These are phyloP conservation scores for Claviceps humidiphila DNA, from an alignment of 2,329 filamentous ascomycete genomes.

Conservation along the genomic window DNA sequence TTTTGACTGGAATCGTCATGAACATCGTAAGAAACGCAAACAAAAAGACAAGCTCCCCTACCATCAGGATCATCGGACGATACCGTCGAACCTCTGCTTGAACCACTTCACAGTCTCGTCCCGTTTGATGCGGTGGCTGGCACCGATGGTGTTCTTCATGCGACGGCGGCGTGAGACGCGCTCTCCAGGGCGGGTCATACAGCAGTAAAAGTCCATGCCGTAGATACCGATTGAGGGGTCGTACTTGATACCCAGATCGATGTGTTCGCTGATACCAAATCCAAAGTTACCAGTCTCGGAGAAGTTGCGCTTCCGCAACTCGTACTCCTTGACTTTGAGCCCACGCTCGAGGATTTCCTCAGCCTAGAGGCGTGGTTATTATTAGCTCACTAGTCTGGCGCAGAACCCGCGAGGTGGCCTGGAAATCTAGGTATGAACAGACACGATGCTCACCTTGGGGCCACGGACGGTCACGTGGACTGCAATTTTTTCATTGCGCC, in stretches of 20 bases:
- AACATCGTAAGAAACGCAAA: slow-evolving; percentile 14
- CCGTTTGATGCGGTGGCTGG: slow-evolving; percentile 86
- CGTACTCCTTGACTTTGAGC: slow-evolving; percentile 99
- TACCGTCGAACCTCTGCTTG: slow-evolving; percentile 84
- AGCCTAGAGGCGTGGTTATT: slow-evolving; percentile 37
- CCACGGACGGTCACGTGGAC: slow-evolving; percentile 99
- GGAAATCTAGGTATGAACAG: too few relatives aligned
- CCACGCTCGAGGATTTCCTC: slow-evolving; percentile 99
- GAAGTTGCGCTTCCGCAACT: slow-evolving; percentile 99
- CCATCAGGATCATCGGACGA: slow-evolving; percentile 68
- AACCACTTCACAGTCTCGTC: slow-evolving; percentile 97
- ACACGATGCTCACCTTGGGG: slow-evolving; percentile 44
- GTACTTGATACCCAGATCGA: slow-evolving; percentile 99
- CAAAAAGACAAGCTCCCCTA: neutral
- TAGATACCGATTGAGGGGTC: slow-evolving; percentile 97
- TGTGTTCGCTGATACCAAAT: slow-evolving; percentile 99
- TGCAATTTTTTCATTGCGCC: slow-evolving; percentile 99
- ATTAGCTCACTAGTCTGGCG: slow-evolving; percentile 8
- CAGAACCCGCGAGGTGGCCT: neutral
- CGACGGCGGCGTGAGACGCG: slow-evolving; percentile 92
- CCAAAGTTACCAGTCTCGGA: slow-evolving; percentile 99
- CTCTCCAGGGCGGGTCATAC: slow-evolving; percentile 99
- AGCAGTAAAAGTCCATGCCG: slow-evolving; percentile 99
- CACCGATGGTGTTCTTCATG: slow-evolving; percentile 72
- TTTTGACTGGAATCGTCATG: slow-evolving; percentile 25